Base-by-base conservation (phyloP, 2,329 filamentous ascomycete genomes). In the Sporothrix protearum region DNA sequence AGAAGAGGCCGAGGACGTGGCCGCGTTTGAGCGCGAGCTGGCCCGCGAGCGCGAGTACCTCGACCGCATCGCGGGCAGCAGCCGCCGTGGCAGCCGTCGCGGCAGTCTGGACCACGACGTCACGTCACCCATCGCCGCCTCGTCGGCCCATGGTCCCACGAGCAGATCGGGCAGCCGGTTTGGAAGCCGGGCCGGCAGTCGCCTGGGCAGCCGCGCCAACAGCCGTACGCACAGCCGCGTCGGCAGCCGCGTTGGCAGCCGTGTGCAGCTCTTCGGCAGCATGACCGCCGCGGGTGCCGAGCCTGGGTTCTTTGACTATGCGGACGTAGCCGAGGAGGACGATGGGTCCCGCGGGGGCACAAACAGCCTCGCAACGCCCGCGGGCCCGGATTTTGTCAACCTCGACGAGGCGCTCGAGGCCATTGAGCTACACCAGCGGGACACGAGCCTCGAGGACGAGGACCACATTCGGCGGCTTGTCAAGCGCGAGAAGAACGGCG, bases 321-420 rank as follows among this genome's bases (percentile, higher is more conserved):
- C 55, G 14, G 53, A 47, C 2, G 25, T 57, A 28, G 69, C 30
- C 36, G 81, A 81, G 39, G 79, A 78, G 36, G 83, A 84, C 71
- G 76, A 77, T 80, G 85, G 76, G 71, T 77, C 76, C 16, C 76
- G 79, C n/a, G 86, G 84, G 70, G 49, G 16, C 42, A 45, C 39
- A 9, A 30, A 16, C 42, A 28, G 30, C 10, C 33, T 42, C 0
- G 42, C 47, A 30, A 25, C 49, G 2, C 79, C 83, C 2, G 51
- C 82, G 0, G 87, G 86, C 0, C 88, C 89, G 0, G 88, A 90
- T 76, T 90, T 91, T 78, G 85, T 90, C 72, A 84, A 88, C 76
- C 81, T 88, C 1, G 87, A 89, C 75, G 87, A 89, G 76, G 84
- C 84, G 76, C 81, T 88, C 6, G 87, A 88, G 76, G 82, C 85